Evolutionary conservation across 2,329 filamentous ascomycete genomes (phyloP).

Genomic region (Catunica adiposa): DNA sequence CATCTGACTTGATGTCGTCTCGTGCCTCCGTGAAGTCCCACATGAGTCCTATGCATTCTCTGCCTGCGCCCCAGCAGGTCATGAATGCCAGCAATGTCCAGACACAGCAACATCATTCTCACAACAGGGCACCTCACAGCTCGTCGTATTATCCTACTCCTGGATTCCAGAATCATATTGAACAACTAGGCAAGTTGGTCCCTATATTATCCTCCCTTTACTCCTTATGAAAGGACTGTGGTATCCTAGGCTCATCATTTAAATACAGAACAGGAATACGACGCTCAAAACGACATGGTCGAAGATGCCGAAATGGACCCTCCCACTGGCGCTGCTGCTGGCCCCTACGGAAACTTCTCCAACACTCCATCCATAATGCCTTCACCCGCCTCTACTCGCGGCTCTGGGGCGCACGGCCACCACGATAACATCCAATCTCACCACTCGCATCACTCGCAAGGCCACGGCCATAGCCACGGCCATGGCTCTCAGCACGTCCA

Average conservation of each 20-base stretch:
- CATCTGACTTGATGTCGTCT: conserved; percentile 26
- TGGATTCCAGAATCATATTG: conserved; percentile 78
- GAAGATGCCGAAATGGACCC: conserved; percentile 59
- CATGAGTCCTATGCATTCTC: conserved; percentile 20
- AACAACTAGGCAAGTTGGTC: conserved; percentile 78
- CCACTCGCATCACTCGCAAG: conserved; percentile 23
- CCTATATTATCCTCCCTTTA: conserved; percentile 36
- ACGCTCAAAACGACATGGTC: conserved; percentile 74
- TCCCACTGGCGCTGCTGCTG: conserved; percentile 30
- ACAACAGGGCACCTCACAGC: conserved; percentile 16
- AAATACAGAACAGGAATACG: conserved; percentile 87
- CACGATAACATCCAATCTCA: conserved; percentile 5
- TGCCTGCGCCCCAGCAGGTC: conserved; percentile 10
- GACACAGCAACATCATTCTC: conserved; percentile 10
- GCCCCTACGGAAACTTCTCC: conserved; percentile 40
- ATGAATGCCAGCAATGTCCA: conserved; percentile 6
- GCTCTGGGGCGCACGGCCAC: conserved; percentile 18
- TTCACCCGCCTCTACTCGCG: conserved; percentile 33
- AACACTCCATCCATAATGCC: conserved; percentile 16
- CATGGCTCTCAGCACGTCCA: conserved; percentile 7
- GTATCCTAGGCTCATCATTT: conserved; percentile 51
- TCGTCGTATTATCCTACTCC: conserved; percentile 62
- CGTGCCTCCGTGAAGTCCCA: conserved; percentile 21
- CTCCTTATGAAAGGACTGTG: conserved; percentile 36
- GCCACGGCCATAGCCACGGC: conserved; percentile 22